Conservation (phyloP, 257 asterid genomes). For the Ligustrum vulgare region DNA sequence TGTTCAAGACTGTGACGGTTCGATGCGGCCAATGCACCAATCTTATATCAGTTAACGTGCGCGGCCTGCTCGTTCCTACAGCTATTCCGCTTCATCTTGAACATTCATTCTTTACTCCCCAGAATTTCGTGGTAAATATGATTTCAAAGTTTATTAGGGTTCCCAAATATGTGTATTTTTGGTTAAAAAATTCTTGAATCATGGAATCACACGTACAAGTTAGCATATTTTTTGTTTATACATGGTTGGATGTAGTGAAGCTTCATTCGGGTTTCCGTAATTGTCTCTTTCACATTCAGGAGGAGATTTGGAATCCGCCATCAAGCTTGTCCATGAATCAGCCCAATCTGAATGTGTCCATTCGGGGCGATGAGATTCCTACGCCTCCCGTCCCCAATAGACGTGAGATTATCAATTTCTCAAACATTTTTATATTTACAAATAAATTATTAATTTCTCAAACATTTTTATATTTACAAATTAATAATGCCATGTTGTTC, state of each 20-base stretch:
- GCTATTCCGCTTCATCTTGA: conserved; percentile 84
- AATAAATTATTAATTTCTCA: too few relatives aligned
- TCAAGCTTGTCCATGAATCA: conserved; percentile 68
- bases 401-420: conserved; percentile 51
- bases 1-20: conserved; percentile 92
- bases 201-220: not conserved
- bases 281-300: conserved; percentile 37
- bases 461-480: too few relatives aligned
- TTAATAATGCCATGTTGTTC: too few relatives aligned
- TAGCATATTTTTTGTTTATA: too few relatives aligned
- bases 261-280: too few relatives aligned
- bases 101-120: conserved; percentile 85
- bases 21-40: conserved; percentile 98
- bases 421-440: too few relatives aligned
- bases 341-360: conserved; percentile 58
- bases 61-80: conserved; percentile 72
- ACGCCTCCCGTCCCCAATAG: conserved; percentile 86
- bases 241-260: too few relatives aligned
- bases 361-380: conserved; percentile 89
- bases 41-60: conserved; percentile 91
- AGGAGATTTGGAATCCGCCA: conserved; percentile 76
- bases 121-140: conserved; percentile 70
- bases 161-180: too few relatives aligned
- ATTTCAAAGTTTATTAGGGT: too few relatives aligned
- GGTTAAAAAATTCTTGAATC: conserved; percentile 15